These are phyloP conservation scores for Claviceps monticola DNA, from an alignment of 2,329 filamentous ascomycete genomes.

Conservation along the genomic window DNA sequence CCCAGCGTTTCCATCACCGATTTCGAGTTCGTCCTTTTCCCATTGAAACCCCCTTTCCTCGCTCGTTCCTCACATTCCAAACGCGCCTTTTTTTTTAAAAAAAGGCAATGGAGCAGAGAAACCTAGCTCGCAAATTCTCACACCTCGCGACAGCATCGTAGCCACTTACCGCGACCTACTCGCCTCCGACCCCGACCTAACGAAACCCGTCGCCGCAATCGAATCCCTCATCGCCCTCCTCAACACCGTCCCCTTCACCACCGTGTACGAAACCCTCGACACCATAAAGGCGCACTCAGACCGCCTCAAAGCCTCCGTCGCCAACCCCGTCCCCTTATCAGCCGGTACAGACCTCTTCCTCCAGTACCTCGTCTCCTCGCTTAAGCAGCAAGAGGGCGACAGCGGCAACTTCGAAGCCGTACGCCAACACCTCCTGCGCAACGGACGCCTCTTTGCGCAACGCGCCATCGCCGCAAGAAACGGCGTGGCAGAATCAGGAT, in stretches of 20 bases:
- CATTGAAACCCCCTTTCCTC: background rate
- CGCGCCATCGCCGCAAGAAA: conserved; percentile 75
- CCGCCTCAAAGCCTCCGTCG: conserved; percentile 61
- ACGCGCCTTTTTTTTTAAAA: background rate
- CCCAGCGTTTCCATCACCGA: conserved; percentile 8
- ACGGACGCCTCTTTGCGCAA: conserved; percentile 74
- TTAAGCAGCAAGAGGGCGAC: conserved; percentile 37
- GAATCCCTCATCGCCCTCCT: conserved; percentile 82
- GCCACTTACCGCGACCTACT: conserved; percentile 40
- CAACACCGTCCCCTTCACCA: conserved; percentile 63
- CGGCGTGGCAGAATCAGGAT: conserved; percentile 68
- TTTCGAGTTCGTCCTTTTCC: conserved; percentile 8
- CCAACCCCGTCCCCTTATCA: conserved; percentile 82
- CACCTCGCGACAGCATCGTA: conserved; percentile 32
- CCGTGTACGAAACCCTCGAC: conserved; percentile 87
- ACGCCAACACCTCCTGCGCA: conserved; percentile 68
- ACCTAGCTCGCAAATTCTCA: conserved; percentile 1
- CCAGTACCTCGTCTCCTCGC: conserved; percentile 72
- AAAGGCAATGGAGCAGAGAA: background rate
- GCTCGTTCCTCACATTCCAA: no score
- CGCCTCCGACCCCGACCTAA: conserved; percentile 63
- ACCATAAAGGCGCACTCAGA: conserved; percentile 65
- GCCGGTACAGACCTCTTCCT: conserved; percentile 94
- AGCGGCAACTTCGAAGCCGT: conserved; percentile 57
- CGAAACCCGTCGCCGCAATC: conserved; percentile 91